Evolutionary conservation across 2,329 filamentous ascomycete species (phyloP).

Genomic region (Fusarium mundagurra): DNA sequence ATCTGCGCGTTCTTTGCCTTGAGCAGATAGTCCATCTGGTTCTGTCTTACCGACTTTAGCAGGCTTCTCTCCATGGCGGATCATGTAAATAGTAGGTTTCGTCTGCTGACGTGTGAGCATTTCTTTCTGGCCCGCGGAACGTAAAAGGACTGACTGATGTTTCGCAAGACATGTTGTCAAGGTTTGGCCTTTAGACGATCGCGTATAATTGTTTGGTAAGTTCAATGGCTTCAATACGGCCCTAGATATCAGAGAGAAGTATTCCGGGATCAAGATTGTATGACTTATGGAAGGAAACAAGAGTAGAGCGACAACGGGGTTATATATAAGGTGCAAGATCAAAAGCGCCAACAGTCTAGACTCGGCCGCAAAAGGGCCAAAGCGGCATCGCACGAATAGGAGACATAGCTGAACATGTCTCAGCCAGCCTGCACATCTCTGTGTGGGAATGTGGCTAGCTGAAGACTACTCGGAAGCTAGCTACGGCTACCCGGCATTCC

Average conservation of each 20-base stretch:
- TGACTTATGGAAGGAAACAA: accelerated
- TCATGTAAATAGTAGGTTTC: not conserved
- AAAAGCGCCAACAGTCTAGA: not conserved
- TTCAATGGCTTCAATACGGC: too few species aligned
- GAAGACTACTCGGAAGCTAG: not conserved
- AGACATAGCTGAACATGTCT: not conserved
- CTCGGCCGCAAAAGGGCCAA: not conserved
- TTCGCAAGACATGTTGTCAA: not conserved
- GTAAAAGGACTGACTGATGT: not conserved
- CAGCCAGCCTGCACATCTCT: not conserved
- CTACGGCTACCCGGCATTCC: not conserved
- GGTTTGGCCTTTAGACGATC: accelerated
- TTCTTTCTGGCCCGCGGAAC: accelerated
- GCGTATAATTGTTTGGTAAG: accelerated
- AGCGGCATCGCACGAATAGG: not conserved
- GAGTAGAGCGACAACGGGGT: accelerated
- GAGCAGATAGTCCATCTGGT: not conserved
- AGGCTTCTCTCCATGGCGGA: not conserved
- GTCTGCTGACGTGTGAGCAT: not conserved
- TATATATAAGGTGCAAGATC: accelerated
- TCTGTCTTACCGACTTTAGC: too few species aligned
- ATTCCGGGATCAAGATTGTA: not conserved
- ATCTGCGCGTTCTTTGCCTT: not conserved
- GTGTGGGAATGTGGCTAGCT: not conserved
- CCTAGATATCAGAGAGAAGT: not conserved